Base-by-base conservation (phyloP, 2,329 filamentous ascomycete genomes). In the Pseudopyricularia cyperi region DNA sequence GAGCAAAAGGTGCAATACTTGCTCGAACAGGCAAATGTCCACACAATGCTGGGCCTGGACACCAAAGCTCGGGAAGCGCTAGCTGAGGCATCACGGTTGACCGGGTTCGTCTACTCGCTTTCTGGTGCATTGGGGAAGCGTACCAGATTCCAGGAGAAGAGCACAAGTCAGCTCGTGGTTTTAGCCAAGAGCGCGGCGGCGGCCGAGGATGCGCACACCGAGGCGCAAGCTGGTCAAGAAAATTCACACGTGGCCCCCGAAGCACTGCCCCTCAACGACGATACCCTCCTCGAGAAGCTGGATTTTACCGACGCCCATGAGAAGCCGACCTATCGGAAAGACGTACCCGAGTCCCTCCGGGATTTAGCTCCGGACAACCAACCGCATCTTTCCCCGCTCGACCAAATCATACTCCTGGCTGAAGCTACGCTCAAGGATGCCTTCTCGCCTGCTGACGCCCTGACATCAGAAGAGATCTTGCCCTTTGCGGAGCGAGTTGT, bases 401-500 rank as follows among this genome's bases (percentile, higher is more conserved):
- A 98, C 63, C 90, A 95, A 24, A 87, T 94, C 50, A 91, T 95
- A 26, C 74, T 98, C 8, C 77, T 98, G 1, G 89, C 89, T 0
- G 91, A 94, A 51, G 81, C 81, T 1, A 95, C 89, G 0, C 81
- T 97, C 54, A 94, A 87, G 55, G 95, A 97, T 61, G 89, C 87
- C 0, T 85, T 83, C 56, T 85, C 89, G 0, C 89, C 93, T 0
- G 75, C 82, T 1, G 85, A 97, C 63, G 84, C 87, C 0, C 72
- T 98, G 1, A 97, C 90, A 0, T 78, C 89, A n/a, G 90, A 97
- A 67, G 89, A 97, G 63, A 91, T 95, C 4, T 68, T 95, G 1
- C 93, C 93, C 0, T 98, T 91, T 63, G 93, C 93, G 1, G 85
- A 83, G 2, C 81, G 93, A 39, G 93, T 97, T 0, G 75, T 98